Evolutionary conservation across 2,329 filamentous ascomycete species (phyloP), one percentile per base, ranked within the genome.

Genomic region (Dactylellina parvicollis): DNA sequence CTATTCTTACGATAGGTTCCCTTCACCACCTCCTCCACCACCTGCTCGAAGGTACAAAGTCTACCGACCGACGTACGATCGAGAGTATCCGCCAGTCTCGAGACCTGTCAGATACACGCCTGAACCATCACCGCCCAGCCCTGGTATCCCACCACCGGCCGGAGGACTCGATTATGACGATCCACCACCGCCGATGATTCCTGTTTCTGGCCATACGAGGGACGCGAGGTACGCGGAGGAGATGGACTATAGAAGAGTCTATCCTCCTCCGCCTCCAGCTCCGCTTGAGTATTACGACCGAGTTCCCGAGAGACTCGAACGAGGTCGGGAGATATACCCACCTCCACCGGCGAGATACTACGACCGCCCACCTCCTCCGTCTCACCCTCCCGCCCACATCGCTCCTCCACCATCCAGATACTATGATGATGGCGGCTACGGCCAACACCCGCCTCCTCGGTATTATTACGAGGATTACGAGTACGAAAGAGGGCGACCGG

Each of bases 141-240:
- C 44, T 22, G 54, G 36, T 7, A 49, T 65, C 18, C 59, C 67
- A 26, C 67, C 67, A 7, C 67, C 67, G 1, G 67, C 46, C 32
- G 67, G 67, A 32, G 67, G 67, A 5, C 46, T 72, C 12, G 67
- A 72, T 34, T 74, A 74, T 52, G 61, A 67, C 22, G 70, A 74
- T 32, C 62, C 57, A 8, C 8, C 70, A 22, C 60, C 54, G n/a
- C 30, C 54, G 5, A 12, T 57, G 28, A 44, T 61, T 24, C 55
- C 70, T 1, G 61, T 67, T 30, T 74, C 70, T 0, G 61, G 62
- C 2, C 62, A 74, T 16, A 47, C 60, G 4, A 32, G 67, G 18
- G 70, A 74, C 4, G 22, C 34, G 4, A 16, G 60, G 24, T 67
- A 65, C 26, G 42, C 70, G 9, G 56, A 66, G 8, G 55, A 67